phyloP scores from a whole-genome alignment of 2,329 filamentous ascomycete genomes.

The Trichoderma atrobrunneum region DNA sequence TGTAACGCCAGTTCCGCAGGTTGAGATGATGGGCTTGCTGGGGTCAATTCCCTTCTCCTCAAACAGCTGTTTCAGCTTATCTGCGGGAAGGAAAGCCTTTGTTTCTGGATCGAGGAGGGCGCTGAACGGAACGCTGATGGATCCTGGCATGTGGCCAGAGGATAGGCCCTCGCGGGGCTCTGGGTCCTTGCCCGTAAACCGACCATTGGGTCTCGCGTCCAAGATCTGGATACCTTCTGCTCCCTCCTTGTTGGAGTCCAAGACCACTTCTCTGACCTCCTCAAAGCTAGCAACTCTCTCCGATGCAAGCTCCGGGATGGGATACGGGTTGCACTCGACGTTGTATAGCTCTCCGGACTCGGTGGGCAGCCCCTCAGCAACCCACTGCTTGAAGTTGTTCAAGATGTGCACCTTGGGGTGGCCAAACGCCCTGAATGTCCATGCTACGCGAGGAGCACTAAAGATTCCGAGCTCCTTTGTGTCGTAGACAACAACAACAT shows the following conservation, averaged over 20 bases:
- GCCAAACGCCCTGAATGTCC: constrained; percentile 89
- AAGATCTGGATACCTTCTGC: constrained; percentile 81
- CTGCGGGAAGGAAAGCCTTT: constrained; percentile 72
- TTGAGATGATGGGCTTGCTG: constrained; percentile 76
- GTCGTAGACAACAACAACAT: constrained; percentile 93
- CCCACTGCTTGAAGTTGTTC: constrained; percentile 96
- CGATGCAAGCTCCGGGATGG: constrained; percentile 59
- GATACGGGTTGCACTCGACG: constrained; percentile 63
- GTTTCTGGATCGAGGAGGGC: constrained; percentile 78
- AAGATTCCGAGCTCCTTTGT: constrained; percentile 89
- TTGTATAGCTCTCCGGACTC: constrained; percentile 74
- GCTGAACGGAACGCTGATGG: constrained; percentile 76
- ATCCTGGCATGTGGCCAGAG: constrained; percentile 88
- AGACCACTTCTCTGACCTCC: constrained; percentile 73
- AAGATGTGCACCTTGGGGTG: constrained; percentile 84
- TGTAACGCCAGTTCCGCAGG: constrained; percentile 91
- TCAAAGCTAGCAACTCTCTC: constrained; percentile 76
- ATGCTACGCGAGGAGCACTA: constrained; percentile 87
- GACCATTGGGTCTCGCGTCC: constrained; percentile 76
- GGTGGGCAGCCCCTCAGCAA: constrained; percentile 75
- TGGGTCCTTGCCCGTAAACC: constrained; percentile 78
- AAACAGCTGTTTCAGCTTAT: constrained; percentile 73
- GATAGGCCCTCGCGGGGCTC: constrained; percentile 84
- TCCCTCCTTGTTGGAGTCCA: constrained; percentile 77
- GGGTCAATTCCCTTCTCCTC: constrained; percentile 76